Evolutionary conservation across 1,284 basidiomycete genomes (phyloP), one percentile per base, ranked within the genome.

Genomic region (Cutaneotrichosporon sp.): DNA sequence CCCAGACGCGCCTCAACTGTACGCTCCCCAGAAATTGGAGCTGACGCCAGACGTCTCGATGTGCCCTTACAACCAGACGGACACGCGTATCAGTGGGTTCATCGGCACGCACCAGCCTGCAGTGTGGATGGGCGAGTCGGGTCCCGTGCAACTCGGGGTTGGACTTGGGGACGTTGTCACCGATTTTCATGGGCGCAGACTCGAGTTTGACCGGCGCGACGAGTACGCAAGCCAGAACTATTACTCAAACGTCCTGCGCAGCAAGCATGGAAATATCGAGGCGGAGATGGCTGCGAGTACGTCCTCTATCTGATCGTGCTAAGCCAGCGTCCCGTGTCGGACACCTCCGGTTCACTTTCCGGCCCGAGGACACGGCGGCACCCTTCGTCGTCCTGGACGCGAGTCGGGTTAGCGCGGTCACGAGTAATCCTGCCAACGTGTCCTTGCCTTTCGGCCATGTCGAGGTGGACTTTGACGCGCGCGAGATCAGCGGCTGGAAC

Each of bases 51-150:
- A 87, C 66, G 89, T 91, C 57, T 90, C 89, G 1, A 84, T 87
- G 60, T 89, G 88, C 5, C 89, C 90, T 0, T 92, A 90, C 75
- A 91, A 91, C 75, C 84, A 86, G 76, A 88, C 88, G 0, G 85
- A 85, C 65, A 81, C 80, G 2, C 76, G 75, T 6, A 84, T 91
- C 1, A 86, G 90, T 71, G 90, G 90, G 0, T 90, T 91, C 70
- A 69, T 74, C 26, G 73, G 85, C 13, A 91, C 90, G 0, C 87
- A 90, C 64, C 90, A 92, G 72, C 91, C 91, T 0, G 91, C 91
- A 0, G 91, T 92, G 52, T 92, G 91, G 91, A 92, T 93, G 90
- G 91, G 76, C 56, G 90, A 91, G 74, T 89, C 87, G 66, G 90
- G 86, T 0, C 86, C 85, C 32, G 84, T 86, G 6, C 82, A 86